Evolutionary conservation across 345 rosid genomes (phyloP), one percentile per base, ranked within the genome.

Genomic region (Linum tenue): DNA sequence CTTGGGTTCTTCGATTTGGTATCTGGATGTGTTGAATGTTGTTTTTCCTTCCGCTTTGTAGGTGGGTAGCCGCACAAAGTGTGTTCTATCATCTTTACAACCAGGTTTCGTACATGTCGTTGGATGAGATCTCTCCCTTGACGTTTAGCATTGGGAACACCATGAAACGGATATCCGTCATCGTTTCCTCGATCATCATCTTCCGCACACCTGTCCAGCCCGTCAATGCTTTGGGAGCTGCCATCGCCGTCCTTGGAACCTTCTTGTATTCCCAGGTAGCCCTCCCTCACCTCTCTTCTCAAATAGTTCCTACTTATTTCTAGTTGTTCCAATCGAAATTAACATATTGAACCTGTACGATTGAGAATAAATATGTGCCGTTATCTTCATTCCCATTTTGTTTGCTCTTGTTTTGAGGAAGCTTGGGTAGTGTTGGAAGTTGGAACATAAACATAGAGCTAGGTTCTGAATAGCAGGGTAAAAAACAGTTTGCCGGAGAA

Each of bases 1-100:
- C 50, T 22, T 22, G 31, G 31, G 31, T 22, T 22, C 31, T 22
- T 22, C 31, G 31, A 48, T 48, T 9, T 48, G 12, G 14, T 9
- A 9, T 48, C 53, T 48, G 15, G 53, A 48, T 12, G 3, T 6
- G 53, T 48, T 48, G 53, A 48, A 12, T 6, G 14, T 48, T 5
- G 53, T 48, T 41, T 48, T 48, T 3, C 14, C 14, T 48, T 2
- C 14, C 14, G 53, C 3, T 41, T 48, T 62, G 69, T 71, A 94
- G 99, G 92, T 94, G 99, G 99, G 75, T 90, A 76, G 95, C 74
- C 7, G 99, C 97, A 1, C 99, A 94, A 72, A 94, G 99, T 67
- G 85, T 94, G 74, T 94, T 94, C 90, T 94, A 91, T 67, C 99
- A 94, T 70, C 91, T 94, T 51, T 94, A 94, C 82, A 92, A 92